These are phyloP conservation scores for Fusarium odoratissimum DNA, from an alignment of 2,329 filamentous ascomycete genomes.

Conservation along the genomic window DNA sequence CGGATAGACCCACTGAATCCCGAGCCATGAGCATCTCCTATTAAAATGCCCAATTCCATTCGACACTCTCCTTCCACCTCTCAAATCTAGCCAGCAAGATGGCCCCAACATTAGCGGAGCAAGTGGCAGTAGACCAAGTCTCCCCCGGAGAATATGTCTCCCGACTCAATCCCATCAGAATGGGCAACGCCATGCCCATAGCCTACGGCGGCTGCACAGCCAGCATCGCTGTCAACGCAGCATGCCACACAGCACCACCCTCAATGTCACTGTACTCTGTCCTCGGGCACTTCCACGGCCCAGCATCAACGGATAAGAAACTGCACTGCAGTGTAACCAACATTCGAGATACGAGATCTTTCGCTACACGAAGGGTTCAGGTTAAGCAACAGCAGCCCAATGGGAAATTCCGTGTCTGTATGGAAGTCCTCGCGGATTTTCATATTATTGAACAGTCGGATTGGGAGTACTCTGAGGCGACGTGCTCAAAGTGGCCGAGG, in stretches of 20 bases:
- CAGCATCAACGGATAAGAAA: slow-evolving; percentile 54
- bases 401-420: slow-evolving; percentile 52
- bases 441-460: slow-evolving; percentile 54
- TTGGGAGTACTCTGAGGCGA: slow-evolving; percentile 54
- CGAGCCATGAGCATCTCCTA: neutral
- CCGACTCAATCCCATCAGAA: slow-evolving; percentile 42
- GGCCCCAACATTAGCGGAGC: slow-evolving; percentile 28
- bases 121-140: slow-evolving; percentile 39
- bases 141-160: slow-evolving; percentile 42
- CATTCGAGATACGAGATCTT: slow-evolving; percentile 59
- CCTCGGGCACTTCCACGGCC: slow-evolving; percentile 60
- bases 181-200: slow-evolving; percentile 50
- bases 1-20: slow-evolving; percentile 1
- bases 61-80: neutral
- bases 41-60: neutral
- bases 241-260: slow-evolving; percentile 51
- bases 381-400: slow-evolving; percentile 55
- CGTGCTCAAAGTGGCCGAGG: slow-evolving; percentile 46
- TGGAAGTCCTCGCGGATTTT: slow-evolving; percentile 60
- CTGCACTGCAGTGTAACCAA: slow-evolving; percentile 51
- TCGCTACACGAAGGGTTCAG: slow-evolving; percentile 59
- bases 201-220: slow-evolving; percentile 61
- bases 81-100: neutral
- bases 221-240: slow-evolving; percentile 55
- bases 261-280: slow-evolving; percentile 58